Evolutionary conservation across 2,329 filamentous ascomycete species (phyloP), one percentile per base, ranked within the genome.

Genomic region (Arthrobotrys entomopaga): DNA sequence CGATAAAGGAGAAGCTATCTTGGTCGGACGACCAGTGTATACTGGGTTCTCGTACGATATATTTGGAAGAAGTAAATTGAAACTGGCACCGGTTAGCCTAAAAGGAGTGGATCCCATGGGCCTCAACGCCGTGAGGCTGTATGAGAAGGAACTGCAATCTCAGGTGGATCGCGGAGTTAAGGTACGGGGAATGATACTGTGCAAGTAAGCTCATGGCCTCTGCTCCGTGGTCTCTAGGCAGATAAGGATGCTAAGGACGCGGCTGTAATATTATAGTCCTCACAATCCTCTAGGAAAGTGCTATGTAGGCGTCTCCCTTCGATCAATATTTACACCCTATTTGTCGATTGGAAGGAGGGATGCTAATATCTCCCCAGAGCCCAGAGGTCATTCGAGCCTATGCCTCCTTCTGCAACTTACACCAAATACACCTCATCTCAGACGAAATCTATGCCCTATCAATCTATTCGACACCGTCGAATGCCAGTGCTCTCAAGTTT

Each of bases 401-500:
- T 15, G 82, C 87, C 82, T 77, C 78, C 2, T 77, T 87, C 26
- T 87, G 86, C 75, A 80, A 85, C 61, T 82, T 82, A 64, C 79
- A 87, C 75, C 75, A 81, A 1, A 79, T 88, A 2, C 85, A 88
- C 76, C 79, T 88, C 26, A 82, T 88, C 78, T 83, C 82, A 75
- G 86, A 88, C 77, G 87, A 88, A 77, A 84, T 88, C 42, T 88
- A 88, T 77, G 87, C 86, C 0, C 77, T 86, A 3, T 87, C 86
- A 0, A 80, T 84, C 0, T 88, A 83, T 78, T 66, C 81, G 5
- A 86, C 83, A 73, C 80, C 16, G 38, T 80, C 73, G 69, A 82
- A 79, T 49, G 59, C 64, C 0, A 11, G 53, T 0, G 76, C 79
- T 0, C 50, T 75, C 0, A 77, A 79, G 0, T 87, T 87, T 65